A percentile compares a stretch with the other conserved stretches of the same genome.
phyloP scores from a whole-genome alignment of 345 rosid species.

The Noccaea bulbosa region DNA sequence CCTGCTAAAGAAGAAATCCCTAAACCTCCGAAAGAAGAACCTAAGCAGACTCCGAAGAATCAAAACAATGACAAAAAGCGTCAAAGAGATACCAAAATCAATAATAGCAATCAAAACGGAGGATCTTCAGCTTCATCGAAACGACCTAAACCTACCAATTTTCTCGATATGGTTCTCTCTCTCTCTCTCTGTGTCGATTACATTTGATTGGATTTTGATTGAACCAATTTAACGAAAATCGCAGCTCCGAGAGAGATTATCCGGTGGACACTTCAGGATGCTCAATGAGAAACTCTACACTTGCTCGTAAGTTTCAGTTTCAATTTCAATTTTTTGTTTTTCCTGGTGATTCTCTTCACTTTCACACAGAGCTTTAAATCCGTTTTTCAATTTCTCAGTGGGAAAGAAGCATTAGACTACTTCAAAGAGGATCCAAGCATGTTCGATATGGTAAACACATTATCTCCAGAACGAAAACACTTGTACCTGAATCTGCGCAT shows the following conservation, averaged over 20 bases:
- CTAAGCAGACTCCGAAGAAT: slow-evolving; percentile 12
- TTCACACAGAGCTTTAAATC: background rate
- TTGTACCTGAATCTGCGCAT: background rate
- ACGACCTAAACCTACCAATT: slow-evolving; percentile 45
- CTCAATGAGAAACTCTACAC: slow-evolving; percentile 91
- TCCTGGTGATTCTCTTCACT: background rate
- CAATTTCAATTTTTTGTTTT: background rate
- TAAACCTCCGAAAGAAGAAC: slow-evolving; percentile 36
- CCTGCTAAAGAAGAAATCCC: slow-evolving; percentile 29
- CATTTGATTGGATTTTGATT: slow-evolving; percentile 8
- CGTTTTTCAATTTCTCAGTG: slow-evolving; percentile 48
- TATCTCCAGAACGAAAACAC: background rate
- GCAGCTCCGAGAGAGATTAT: slow-evolving; percentile 70
- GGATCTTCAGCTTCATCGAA: slow-evolving; percentile 42
- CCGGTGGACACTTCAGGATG: slow-evolving; percentile 92
- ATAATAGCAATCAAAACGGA: slow-evolving; percentile 21
- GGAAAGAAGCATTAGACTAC: slow-evolving; percentile 79
- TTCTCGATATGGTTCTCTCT: slow-evolving; percentile 59
- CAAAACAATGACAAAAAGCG: slow-evolving; percentile 34
- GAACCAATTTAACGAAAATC: background rate
- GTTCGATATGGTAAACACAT: slow-evolving; percentile 72
- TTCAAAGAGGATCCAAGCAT: slow-evolving; percentile 76
- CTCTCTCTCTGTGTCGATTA: slow-evolving; percentile 10
- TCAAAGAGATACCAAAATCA: slow-evolving; percentile 7
- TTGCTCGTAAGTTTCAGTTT: slow-evolving; percentile 61